These are phyloP conservation scores for Scenedesmus sp. DNA, from an alignment of 163 green algal genomes.

Conservation along the genomic window DNA sequence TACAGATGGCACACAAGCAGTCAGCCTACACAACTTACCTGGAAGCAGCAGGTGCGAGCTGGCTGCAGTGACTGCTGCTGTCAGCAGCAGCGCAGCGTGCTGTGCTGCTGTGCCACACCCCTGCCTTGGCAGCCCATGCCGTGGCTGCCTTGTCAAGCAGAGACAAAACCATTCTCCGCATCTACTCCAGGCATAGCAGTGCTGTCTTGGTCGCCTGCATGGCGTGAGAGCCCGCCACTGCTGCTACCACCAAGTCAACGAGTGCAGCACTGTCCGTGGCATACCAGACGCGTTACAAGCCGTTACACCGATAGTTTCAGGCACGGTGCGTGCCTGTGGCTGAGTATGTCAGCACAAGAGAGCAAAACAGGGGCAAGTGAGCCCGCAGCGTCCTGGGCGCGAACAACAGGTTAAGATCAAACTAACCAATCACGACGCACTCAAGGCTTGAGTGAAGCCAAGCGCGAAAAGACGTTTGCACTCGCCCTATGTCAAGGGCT, in stretches of 20 bases:
- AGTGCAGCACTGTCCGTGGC: background rate
- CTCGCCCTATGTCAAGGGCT: background rate
- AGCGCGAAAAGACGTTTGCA: background rate
- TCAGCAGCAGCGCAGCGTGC: background rate
- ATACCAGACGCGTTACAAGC: background rate
- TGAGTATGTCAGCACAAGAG: background rate
- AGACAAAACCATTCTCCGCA: constrained; percentile 30
- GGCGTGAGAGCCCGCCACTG: background rate
- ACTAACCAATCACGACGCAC: background rate
- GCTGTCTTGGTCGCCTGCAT: background rate
- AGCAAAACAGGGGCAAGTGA: background rate
- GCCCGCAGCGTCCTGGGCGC: background rate
- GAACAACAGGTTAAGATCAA: background rate
- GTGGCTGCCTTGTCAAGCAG: constrained; percentile 31
- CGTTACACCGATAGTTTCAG: background rate
- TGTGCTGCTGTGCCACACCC: background rate
- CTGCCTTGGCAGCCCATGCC: constrained; percentile 5
- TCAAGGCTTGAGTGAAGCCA: no score
- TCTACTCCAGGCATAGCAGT: constrained; percentile 7
- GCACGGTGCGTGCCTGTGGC: background rate
- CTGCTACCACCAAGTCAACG: constrained; percentile 16
- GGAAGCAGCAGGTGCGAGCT: background rate
- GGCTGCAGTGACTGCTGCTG: constrained; percentile 28
- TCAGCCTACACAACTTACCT: background rate
- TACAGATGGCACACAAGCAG: background rate